A percentile compares a stretch with the other conserved stretches of the same genome.
Evolutionary conservation across 345 rosid species (phyloP).

Genomic region (Heritiera fomes): DNA sequence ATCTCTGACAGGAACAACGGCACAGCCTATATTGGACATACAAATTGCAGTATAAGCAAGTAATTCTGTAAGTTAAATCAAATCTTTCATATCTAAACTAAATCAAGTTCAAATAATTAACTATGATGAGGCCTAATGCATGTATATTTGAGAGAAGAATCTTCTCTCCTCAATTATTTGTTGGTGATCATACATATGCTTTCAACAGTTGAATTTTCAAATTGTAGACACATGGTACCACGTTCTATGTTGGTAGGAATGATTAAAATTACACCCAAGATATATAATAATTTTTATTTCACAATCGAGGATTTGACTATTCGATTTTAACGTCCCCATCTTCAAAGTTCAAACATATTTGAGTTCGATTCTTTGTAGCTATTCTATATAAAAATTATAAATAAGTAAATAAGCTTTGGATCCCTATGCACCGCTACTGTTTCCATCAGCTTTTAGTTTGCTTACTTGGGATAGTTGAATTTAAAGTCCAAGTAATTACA

Average conservation of each 20-base stretch:
- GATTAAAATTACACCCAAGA: not conserved
- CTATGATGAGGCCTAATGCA: not conserved
- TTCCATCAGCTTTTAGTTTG: constrained; percentile 4
- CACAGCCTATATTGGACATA: constrained; percentile 57
- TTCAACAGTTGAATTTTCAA: not conserved
- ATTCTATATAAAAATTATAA: not conserved
- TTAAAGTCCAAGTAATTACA: constrained; percentile 7
- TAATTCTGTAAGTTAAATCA: constrained; percentile 4
- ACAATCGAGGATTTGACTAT: not conserved
- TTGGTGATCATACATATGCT: not conserved
- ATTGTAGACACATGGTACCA: not conserved
- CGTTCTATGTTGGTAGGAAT: not conserved
- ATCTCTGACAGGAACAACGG: constrained; percentile 94
- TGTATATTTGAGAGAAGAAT: not conserved
- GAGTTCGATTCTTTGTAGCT: not conserved
- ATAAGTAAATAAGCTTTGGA: not conserved
- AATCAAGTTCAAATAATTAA: not conserved
- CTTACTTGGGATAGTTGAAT: constrained; percentile 13
- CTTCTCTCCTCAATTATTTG: not conserved
- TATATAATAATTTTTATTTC: not conserved
- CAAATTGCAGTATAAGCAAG: not conserved
- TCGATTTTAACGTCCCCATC: not conserved
- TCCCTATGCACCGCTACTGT: not conserved
- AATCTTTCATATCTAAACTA: not conserved
- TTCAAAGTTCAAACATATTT: too few relatives aligned